These are phyloP conservation scores for Ulvella scutata DNA, from an alignment of 139 green algal genomes.

Conservation along the genomic window DNA sequence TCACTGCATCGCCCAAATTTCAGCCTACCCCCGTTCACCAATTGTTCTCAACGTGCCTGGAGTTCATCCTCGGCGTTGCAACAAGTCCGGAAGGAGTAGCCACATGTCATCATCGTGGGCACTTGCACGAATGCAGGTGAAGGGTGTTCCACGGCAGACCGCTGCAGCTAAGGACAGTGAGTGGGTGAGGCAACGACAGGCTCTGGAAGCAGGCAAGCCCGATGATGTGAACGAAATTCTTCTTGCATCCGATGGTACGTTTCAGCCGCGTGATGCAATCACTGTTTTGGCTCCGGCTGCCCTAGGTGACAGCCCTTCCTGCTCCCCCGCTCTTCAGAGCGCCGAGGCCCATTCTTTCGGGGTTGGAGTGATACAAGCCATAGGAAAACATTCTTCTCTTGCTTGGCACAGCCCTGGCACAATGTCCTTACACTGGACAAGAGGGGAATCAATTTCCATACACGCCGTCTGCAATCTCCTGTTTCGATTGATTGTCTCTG, in stretches of 20 bases:
- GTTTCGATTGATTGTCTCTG: no score
- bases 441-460: no score
- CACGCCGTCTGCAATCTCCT: no score
- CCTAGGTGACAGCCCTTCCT: no score
- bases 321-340: no score
- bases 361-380: no score
- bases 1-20: neutral
- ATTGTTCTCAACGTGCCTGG: neutral
- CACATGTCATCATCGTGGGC: neutral
- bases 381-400: neutral
- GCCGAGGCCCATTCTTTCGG: no score
- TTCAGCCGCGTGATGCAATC: no score
- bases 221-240: slow-evolving; percentile 18
- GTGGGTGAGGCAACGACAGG: slow-evolving; percentile 36
- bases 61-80: neutral
- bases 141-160: slow-evolving; percentile 28
- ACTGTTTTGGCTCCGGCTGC: no score
- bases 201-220: slow-evolving; percentile 13
- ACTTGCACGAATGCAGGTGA: slow-evolving; percentile 8
- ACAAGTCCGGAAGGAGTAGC: neutral
- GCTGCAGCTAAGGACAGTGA: slow-evolving; percentile 46
- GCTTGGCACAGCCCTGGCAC: slow-evolving; percentile 8
- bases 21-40: neutral
- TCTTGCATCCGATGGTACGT: neutral
- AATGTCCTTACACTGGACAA: no score